phyloP scores from a whole-genome alignment of 441 rosid genomes.

The Erodium moschatum region DNA sequence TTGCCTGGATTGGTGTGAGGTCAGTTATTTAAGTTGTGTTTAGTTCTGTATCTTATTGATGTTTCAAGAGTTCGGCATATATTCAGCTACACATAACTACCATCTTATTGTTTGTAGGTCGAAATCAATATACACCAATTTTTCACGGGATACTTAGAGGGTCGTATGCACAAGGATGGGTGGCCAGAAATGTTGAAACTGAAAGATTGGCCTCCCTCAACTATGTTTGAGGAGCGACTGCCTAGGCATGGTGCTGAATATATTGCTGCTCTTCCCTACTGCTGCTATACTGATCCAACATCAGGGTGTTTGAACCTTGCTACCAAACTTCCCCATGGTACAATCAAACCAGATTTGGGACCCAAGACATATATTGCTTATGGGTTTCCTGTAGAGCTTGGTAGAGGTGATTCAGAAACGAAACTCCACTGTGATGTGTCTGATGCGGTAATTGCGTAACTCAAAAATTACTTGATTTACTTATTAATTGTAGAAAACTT shows the following conservation, averaged over 20 bases:
- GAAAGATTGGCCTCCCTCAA: conserved; percentile 95
- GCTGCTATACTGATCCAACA: conserved; percentile 71
- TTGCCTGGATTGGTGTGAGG: conserved; percentile 76
- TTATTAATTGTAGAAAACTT: neutral
- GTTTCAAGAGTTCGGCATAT: neutral
- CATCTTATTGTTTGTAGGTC: conserved; percentile 30
- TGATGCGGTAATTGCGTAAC: conserved; percentile 57
- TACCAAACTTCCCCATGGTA: conserved; percentile 51
- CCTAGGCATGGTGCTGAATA: conserved; percentile 93
- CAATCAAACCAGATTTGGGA: conserved; percentile 83
- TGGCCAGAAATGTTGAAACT: conserved; percentile 98
- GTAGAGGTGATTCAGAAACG: conserved; percentile 92
- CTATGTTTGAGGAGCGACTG: conserved; percentile 70
- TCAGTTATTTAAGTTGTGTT: conserved; percentile 14
- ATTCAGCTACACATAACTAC: neutral
- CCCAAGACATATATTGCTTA: conserved; percentile 95
- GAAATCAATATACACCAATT: conserved; percentile 51
- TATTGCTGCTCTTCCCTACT: conserved; percentile 73
- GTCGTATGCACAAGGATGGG: conserved; percentile 55
- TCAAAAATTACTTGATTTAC: neutral
- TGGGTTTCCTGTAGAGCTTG: conserved; percentile 61
- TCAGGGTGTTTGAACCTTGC: conserved; percentile 81
- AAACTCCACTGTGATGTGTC: conserved; percentile 91
- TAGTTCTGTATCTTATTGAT: conserved; percentile 4
- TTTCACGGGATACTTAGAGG: conserved; percentile 70